Conservation (phyloP, 1,284 basidiomycete genomes). For the Rhodotorula sp. region DNA sequence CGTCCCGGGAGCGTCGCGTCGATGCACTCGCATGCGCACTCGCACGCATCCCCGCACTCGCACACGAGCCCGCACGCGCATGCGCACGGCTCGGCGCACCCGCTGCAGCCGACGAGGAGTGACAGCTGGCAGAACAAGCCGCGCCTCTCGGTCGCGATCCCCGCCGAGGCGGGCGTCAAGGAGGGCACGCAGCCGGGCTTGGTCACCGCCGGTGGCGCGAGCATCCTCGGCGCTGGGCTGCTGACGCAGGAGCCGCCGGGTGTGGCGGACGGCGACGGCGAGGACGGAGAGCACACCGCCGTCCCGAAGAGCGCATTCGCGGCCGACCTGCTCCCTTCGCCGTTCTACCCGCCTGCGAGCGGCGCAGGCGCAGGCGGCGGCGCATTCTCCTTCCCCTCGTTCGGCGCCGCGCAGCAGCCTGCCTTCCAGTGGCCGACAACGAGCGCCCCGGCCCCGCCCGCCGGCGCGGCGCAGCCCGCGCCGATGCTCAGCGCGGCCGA, state of each 20-base stretch:
- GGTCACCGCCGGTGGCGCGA: slow-evolving; percentile 25
- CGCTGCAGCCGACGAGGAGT: slow-evolving; percentile 5
- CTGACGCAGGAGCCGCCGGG: neutral
- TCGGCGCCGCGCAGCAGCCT: neutral
- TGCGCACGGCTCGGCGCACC: neutral
- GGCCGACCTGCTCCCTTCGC: slow-evolving; percentile 36
- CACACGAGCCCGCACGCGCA: neutral
- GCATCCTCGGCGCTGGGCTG: slow-evolving; percentile 22
- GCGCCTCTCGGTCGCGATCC: slow-evolving; percentile 34
- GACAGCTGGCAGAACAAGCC: slow-evolving; percentile 27
- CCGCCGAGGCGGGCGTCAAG: neutral
- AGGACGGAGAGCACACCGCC: slow-evolving; percentile 9
- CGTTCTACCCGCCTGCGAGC: slow-evolving; percentile 19
- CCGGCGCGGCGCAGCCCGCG: neutral
- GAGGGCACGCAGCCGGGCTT: slow-evolving; percentile 14
- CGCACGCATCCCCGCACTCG: neutral
- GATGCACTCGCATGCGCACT: neutral
- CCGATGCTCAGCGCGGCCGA: slow-evolving; percentile 14
- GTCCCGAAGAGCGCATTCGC: slow-evolving; percentile 26
- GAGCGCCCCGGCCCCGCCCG: neutral
- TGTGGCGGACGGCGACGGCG: neutral
- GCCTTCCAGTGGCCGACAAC: neutral
- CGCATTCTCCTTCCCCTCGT: neutral
- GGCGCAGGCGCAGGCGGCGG: neutral
- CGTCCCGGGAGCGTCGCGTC: slow-evolving; percentile 4